phyloP scores from a whole-genome alignment of 1,284 basidiomycete species.

The Leucoagaricus sp. region DNA sequence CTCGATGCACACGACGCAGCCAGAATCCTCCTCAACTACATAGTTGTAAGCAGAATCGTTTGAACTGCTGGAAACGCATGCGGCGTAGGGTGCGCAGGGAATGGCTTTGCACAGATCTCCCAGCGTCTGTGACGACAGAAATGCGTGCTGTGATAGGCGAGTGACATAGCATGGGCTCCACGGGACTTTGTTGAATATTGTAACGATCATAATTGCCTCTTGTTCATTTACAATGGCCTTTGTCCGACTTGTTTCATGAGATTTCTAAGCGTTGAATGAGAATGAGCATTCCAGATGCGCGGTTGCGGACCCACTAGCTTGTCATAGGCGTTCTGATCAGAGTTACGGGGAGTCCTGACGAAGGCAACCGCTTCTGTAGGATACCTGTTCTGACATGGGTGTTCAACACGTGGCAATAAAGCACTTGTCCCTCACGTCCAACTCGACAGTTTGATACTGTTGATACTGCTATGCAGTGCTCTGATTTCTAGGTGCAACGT shows the following conservation, averaged over 20 bases:
- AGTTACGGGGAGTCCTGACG: conserved; percentile 60
- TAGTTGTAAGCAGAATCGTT: conserved; percentile 24
- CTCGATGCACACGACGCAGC: conserved; percentile 62
- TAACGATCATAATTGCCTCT: conserved; percentile 48
- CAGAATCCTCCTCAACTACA: conserved; percentile 28
- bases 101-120: conserved; percentile 64
- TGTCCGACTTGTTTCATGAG: not conserved
- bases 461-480: conserved; percentile 49
- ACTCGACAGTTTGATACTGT: conserved; percentile 49
- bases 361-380: conserved; percentile 37
- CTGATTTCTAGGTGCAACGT: conserved; percentile 43
- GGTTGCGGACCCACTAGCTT: conserved; percentile 38
- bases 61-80: conserved; percentile 7
- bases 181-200: conserved; percentile 57
- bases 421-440: conserved; percentile 58
- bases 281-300: not conserved
- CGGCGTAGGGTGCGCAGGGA: conserved; percentile 61
- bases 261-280: conserved; percentile 7
- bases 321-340: conserved; percentile 63
- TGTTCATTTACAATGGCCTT: not conserved
- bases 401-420: conserved; percentile 6
- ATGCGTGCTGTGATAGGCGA: conserved; percentile 65
- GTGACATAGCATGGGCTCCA: conserved; percentile 64
- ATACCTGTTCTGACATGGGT: not conserved
- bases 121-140: conserved; percentile 71